Evolutionary conservation across 179 eudicot species (phyloP), one percentile per base, ranked within the genome.

Genomic region (Heliamphora ciliata): DNA sequence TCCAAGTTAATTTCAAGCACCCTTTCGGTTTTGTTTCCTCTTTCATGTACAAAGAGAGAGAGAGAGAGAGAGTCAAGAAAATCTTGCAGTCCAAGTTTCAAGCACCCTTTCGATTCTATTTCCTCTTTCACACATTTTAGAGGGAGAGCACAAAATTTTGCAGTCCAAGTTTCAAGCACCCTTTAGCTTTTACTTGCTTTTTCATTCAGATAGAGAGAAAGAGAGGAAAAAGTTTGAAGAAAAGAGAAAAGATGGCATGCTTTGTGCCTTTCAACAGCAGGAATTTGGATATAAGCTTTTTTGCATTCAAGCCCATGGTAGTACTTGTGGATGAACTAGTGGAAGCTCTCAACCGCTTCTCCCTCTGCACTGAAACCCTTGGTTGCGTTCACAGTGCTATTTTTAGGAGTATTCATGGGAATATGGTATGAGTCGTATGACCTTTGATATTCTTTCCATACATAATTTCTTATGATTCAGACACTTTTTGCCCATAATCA

Each of bases 371-470:
- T 47, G 73, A 77, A 14, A 80, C 52, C 59, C 82, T 86, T 79
- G 89, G 88, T 61, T 88, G 90, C 81, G 81, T 80, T 70, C 85
- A 88, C 77, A 83, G 80, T 60, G 79, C 89, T 60, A 80, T 88
- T 4, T 81, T 88, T 44, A 83, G 47, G 80, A 86, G 89, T 60
- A 83, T 86, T 78, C 90, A 88, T 85, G 90, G 90, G 17, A 88
- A 82, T 79, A 76, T 86, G 90, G 90, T 88, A 83, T 77, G 52
- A 48, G 4, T 6, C 7, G 18, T 56, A 56, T 56, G 60, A 6
- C 58, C 76, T 46, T 72, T 72, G 31, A 69, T 69, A 4, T 69
- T 0, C 46, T 46, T 69, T 46, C 9, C 51, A 17, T 14, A 51
- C 13, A 47, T 24, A 10, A 8, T 14, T 44, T 4, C n/a, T 51